Conservation (phyloP, 1,284 basidiomycete genomes). For the Clitocybe nebularis region DNA sequence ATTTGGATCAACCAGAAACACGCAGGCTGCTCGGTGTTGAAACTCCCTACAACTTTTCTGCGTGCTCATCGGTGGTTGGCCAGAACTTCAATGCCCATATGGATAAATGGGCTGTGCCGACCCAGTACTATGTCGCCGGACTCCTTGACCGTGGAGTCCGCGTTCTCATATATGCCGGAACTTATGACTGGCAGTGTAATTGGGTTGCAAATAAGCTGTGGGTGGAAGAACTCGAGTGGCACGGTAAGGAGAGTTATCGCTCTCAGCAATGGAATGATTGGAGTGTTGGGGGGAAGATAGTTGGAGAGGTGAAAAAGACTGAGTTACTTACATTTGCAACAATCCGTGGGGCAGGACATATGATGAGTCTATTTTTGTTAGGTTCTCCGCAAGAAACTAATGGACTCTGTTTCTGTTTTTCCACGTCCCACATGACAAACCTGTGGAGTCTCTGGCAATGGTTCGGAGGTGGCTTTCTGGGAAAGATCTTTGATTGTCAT, state of each 20-base stretch:
- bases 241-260: constrained; percentile 49
- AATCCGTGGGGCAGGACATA: constrained; percentile 63
- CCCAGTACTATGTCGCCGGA: constrained; percentile 63
- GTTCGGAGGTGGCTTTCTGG: constrained; percentile 56
- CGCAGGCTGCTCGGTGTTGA: constrained; percentile 60
- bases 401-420: constrained; percentile 16
- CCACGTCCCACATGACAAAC: constrained; percentile 67
- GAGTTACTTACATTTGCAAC: constrained; percentile 66
- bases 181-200: constrained; percentile 79
- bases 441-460: constrained; percentile 52
- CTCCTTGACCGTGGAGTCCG: constrained; percentile 72
- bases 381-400: too few species aligned
- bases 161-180: constrained; percentile 75
- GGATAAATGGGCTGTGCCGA: constrained; percentile 58
- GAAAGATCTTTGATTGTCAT: constrained; percentile 36
- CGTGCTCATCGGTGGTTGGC: constrained; percentile 54
- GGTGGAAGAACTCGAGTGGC: constrained; percentile 75
- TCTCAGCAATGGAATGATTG: constrained; percentile 54
- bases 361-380: constrained; percentile 53
- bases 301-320: constrained; percentile 61
- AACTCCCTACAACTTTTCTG: constrained; percentile 47
- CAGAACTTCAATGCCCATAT: constrained; percentile 44
- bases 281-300: constrained; percentile 48
- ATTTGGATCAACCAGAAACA: constrained; percentile 53
- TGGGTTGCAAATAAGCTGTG: constrained; percentile 74